A percentile compares a stretch with the other conserved stretches of the same genome.
Conservation (phyloP, 805 yeast genomes). For the Candida verbasci region DNA sequence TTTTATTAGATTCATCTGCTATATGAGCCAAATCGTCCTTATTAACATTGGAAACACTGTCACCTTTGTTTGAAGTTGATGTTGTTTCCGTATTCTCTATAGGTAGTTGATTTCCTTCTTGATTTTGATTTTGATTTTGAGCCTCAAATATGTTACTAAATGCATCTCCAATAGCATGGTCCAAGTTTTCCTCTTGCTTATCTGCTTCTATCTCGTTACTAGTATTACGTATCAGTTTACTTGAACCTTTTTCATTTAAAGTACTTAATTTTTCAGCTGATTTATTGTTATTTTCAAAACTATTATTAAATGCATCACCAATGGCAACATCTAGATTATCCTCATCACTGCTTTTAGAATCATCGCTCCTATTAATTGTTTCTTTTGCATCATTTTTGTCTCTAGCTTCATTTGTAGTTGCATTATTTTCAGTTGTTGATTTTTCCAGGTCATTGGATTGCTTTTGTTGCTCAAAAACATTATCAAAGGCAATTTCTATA, state of each 20-base stretch:
- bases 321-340: background rate
- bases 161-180: slow-evolving; percentile 3
- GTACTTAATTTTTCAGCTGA: background rate
- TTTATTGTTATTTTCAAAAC: background rate
- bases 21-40: too few species aligned
- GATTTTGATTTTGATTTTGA: background rate
- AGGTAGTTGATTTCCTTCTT: slow-evolving; percentile 8
- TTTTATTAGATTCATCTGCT: too few species aligned
- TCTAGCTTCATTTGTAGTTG: too few species aligned
- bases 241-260: background rate
- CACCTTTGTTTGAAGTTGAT: too few species aligned
- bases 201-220: slow-evolving; percentile 1
- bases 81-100: too few species aligned
- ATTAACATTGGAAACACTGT: too few species aligned
- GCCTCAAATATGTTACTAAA: background rate
- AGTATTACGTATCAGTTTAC: too few species aligned
- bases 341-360: too few species aligned
- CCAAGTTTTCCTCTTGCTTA: background rate
- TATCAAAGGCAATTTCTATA: slow-evolving; percentile 16
- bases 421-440: background rate
- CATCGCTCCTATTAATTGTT: too few species aligned
- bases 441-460: too few species aligned
- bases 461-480: slow-evolving; percentile 2
- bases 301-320: slow-evolving; percentile 2
- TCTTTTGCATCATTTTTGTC: background rate